Conservation (phyloP, 2,329 filamentous ascomycete genomes). For the Rosellinia necatrix region DNA sequence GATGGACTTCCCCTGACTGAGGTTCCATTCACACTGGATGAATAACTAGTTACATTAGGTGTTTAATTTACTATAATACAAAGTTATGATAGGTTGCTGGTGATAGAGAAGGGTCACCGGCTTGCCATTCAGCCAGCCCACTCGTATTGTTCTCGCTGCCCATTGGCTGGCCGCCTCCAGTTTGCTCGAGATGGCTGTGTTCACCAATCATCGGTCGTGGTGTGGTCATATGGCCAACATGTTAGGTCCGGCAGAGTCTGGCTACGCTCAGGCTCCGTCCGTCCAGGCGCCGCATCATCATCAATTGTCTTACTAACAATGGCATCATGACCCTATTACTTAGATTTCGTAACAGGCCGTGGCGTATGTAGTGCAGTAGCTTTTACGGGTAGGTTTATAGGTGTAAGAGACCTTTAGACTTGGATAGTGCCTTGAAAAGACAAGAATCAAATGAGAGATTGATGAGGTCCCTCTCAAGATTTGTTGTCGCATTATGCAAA, state of each 20-base stretch:
- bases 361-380: background rate
- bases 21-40: too few relatives aligned
- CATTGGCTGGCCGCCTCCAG: constrained; percentile 2
- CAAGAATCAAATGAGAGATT: too few relatives aligned
- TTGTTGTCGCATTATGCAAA: too few relatives aligned
- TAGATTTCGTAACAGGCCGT: constrained; percentile 7
- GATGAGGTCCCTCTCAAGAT: too few relatives aligned
- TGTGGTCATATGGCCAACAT: constrained; percentile 17
- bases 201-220: background rate
- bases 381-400: constrained; percentile 11
- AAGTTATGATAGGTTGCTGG: background rate
- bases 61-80: background rate
- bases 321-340: background rate
- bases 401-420: too few relatives aligned
- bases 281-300: background rate
- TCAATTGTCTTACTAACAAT: constrained; percentile 1
- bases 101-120: constrained; percentile 3
- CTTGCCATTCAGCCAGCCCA: constrained; percentile 14
- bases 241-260: constrained; percentile 3
- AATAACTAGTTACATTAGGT: background rate
- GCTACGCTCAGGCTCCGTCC: too few relatives aligned
- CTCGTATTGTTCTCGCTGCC: background rate
- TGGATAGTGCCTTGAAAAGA: too few relatives aligned
- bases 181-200: constrained; percentile 5
- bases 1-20: too few relatives aligned